phyloP scores from a whole-genome alignment of 2,329 filamentous ascomycete species.

The Tolypocladium album region DNA sequence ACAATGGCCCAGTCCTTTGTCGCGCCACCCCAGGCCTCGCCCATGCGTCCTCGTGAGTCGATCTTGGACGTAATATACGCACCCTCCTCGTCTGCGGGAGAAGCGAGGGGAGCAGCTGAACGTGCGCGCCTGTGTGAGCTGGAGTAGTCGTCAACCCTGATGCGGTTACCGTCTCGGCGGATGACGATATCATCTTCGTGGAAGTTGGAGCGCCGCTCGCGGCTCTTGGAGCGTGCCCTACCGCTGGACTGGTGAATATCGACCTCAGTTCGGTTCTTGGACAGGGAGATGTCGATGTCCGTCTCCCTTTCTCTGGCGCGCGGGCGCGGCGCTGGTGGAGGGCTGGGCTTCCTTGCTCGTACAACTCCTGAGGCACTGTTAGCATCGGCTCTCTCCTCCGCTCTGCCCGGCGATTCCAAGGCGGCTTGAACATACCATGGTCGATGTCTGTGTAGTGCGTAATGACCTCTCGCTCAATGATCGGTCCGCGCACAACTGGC shows the following conservation, averaged over 20 bases:
- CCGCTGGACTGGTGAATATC: constrained; percentile 37
- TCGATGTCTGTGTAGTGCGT: constrained; percentile 82
- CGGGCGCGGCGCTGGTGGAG: constrained; percentile 37
- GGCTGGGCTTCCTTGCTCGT: constrained; percentile 29
- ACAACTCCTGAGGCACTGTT: constrained; percentile 29
- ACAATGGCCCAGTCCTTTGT: constrained; percentile 73
- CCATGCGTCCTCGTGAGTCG: constrained; percentile 52
- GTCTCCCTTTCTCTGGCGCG: constrained; percentile 30
- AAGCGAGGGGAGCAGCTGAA: constrained; percentile 34
- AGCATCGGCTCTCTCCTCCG: not conserved
- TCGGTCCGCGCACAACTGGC: constrained; percentile 60
- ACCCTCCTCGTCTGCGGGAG: constrained; percentile 46
- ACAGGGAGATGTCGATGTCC: constrained; percentile 51
- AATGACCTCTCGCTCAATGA: constrained; percentile 79
- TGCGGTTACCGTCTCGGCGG: constrained; percentile 41
- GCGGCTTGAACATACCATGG: constrained; percentile 47
- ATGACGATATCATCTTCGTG: constrained; percentile 59
- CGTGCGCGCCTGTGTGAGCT: constrained; percentile 36
- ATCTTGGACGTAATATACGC: constrained; percentile 48
- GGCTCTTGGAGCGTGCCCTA: constrained; percentile 23
- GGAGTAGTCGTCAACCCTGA: constrained; percentile 31
- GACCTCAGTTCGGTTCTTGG: constrained; percentile 43
- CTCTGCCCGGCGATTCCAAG: not conserved
- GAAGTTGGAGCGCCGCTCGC: constrained; percentile 28
- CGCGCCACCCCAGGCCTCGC: constrained; percentile 63